A percentile compares a stretch with the other conserved stretches of the same genome.
phyloP scores from a whole-genome alignment of 2,329 filamentous ascomycete species.

The Pseudocercospora macadamiae region DNA sequence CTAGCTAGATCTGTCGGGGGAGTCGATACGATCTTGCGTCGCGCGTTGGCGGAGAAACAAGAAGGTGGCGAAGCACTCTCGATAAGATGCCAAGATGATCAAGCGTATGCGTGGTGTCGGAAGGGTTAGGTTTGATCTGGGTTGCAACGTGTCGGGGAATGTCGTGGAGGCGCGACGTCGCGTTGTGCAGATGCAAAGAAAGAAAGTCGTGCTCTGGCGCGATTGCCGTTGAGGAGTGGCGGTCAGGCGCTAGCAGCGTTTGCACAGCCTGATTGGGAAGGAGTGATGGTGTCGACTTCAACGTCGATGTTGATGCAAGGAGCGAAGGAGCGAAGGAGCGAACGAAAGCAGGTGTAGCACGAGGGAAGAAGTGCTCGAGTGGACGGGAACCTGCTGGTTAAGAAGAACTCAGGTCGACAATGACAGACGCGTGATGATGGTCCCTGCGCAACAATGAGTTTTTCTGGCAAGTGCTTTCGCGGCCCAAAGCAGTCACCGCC shows the following conservation, averaged over 20 bases:
- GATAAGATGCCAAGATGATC: slow-evolving; percentile 13
- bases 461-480: background rate
- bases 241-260: background rate
- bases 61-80: slow-evolving; percentile 2
- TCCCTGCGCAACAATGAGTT: background rate
- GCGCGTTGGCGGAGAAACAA: slow-evolving; percentile 2
- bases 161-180: background rate
- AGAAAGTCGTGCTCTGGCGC: slow-evolving; percentile 5
- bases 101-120: slow-evolving; percentile 2
- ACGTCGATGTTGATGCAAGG: slow-evolving; percentile 5
- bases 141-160: slow-evolving; percentile 1
- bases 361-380: background rate
- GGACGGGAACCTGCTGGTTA: background rate
- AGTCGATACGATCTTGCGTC: background rate
- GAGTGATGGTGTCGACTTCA: background rate
- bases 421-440: background rate
- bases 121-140: background rate
- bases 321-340: background rate
- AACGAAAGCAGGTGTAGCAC: background rate
- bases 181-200: background rate
- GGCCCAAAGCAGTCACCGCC: slow-evolving; percentile 1
- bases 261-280: background rate
- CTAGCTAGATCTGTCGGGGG: background rate
- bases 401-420: slow-evolving; percentile 4
- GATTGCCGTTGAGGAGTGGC: slow-evolving; percentile 9